These are phyloP conservation scores for Cladosporium phlei DNA, from an alignment of 2,329 filamentous ascomycete genomes.

Conservation along the genomic window DNA sequence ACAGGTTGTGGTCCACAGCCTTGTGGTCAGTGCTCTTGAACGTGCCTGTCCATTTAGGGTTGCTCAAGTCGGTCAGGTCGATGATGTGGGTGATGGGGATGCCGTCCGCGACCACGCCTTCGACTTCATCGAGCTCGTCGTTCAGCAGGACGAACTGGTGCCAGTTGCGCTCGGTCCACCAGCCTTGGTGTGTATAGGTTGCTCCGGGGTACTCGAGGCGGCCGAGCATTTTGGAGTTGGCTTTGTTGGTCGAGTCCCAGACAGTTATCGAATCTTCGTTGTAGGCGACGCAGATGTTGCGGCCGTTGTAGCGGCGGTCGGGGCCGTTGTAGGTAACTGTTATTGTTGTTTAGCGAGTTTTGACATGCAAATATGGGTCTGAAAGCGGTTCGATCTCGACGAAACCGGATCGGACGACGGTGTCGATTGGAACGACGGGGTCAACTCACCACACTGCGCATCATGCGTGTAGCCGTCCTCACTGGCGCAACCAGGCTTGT, in stretches of 20 bases:
- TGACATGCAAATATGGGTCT: too few species aligned
- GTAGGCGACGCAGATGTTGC: constrained; percentile 55
- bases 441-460: constrained; percentile 58
- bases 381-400: too few species aligned
- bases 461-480: constrained; percentile 59
- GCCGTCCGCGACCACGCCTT: constrained; percentile 40
- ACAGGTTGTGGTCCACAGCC: constrained; percentile 49
- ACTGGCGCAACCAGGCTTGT: constrained; percentile 50
- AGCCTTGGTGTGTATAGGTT: constrained; percentile 57
- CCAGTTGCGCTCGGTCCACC: constrained; percentile 38
- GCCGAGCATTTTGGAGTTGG: constrained; percentile 44
- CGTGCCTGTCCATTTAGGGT: constrained; percentile 40
- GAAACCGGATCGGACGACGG: too few species aligned
- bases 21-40: constrained; percentile 39
- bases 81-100: constrained; percentile 49
- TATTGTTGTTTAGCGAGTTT: too few species aligned
- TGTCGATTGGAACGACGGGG: too few species aligned
- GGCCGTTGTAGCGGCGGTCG: constrained; percentile 43
- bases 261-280: constrained; percentile 51
- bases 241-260: constrained; percentile 51
- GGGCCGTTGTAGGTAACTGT: constrained; percentile 53
- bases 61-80: constrained; percentile 41
- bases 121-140: constrained; percentile 48
- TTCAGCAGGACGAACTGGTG: constrained; percentile 47
- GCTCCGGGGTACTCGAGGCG: constrained; percentile 53